A percentile compares a stretch with the other conserved stretches of the same genome.
Conservation (phyloP, 2,329 filamentous ascomycete genomes). For the Cephalotrichum gorgonifer region DNA sequence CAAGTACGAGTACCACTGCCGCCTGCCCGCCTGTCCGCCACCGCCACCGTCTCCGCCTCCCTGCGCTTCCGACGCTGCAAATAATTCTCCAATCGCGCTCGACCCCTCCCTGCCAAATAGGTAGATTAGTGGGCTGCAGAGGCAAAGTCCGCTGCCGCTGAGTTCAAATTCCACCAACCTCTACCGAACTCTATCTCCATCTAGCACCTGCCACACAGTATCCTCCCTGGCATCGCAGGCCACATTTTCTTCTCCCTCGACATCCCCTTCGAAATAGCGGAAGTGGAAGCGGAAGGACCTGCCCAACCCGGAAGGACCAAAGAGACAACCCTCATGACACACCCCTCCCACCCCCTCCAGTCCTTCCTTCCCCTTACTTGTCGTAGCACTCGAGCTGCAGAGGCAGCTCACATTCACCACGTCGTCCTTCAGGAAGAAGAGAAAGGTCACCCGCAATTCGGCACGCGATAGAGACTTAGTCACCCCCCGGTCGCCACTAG, state of each 20-base stretch:
- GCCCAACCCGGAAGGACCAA: neutral
- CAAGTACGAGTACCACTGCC: too few species aligned
- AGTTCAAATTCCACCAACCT: neutral
- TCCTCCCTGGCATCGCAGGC: neutral
- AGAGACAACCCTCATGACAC: slow-evolving; percentile 8
- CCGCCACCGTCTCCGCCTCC: neutral
- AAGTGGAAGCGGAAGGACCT: too few species aligned
- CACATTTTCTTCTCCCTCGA: slow-evolving; percentile 4
- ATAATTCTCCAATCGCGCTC: neutral
- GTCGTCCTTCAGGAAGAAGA: slow-evolving; percentile 67
- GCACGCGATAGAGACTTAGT: slow-evolving; percentile 28
- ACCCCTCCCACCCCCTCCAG: slow-evolving; percentile 9
- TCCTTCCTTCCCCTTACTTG: slow-evolving; percentile 2
- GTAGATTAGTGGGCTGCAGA: neutral
- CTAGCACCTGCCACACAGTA: neutral
- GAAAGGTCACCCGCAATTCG: slow-evolving; percentile 46
- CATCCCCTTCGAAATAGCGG: neutral
- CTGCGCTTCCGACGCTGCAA: too few species aligned
- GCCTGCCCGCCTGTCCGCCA: neutral
- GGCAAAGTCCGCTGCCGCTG: neutral
- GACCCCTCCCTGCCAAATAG: neutral
- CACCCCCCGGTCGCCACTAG: slow-evolving; percentile 22
- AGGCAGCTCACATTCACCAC: slow-evolving; percentile 60
- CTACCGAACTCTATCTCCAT: neutral
- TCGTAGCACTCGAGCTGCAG: slow-evolving; percentile 39